Evolutionary conservation across 1,139 yeast species (phyloP).

Genomic region (Kodamaea plutei): DNA sequence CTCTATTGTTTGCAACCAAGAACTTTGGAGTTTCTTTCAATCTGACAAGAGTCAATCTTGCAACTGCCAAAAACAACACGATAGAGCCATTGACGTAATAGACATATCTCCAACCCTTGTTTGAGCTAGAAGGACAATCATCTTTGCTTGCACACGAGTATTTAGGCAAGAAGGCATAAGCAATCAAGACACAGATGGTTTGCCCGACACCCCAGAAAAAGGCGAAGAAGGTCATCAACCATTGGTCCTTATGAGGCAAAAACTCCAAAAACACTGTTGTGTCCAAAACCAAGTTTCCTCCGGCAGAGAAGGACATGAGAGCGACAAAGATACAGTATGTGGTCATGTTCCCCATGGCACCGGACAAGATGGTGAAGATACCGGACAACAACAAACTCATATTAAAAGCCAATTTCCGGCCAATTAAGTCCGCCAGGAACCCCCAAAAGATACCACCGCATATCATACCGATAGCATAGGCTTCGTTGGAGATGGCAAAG

Average conservation of each 20-base stretch:
- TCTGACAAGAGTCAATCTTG: conserved; percentile 27
- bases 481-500: conserved; percentile 24
- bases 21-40: conserved; percentile 35
- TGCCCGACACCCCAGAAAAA: conserved; percentile 37
- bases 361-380: conserved; percentile 20
- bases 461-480: conserved; percentile 43
- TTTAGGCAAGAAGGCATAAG: conserved; percentile 30
- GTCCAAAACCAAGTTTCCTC: conserved; percentile 29
- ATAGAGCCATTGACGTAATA: conserved; percentile 31
- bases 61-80: conserved; percentile 24
- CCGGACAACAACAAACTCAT: conserved; percentile 22
- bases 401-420: conserved; percentile 32
- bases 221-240: conserved; percentile 38
- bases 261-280: conserved; percentile 26
- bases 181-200: conserved; percentile 26
- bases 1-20: conserved; percentile 28
- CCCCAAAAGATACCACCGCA: conserved; percentile 44
- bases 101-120: conserved; percentile 35
- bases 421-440: conserved; percentile 20
- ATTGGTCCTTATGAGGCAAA: conserved; percentile 20
- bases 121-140: conserved; percentile 25
- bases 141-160: conserved; percentile 23
- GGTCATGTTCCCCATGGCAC: conserved; percentile 27
- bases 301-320: conserved; percentile 21
- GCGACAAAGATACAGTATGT: conserved; percentile 23